Evolutionary conservation across 1,139 yeast genomes (phyloP), one percentile per base, ranked within the genome.

Genomic region (Hemisphaericaspora lyxosophila): DNA sequence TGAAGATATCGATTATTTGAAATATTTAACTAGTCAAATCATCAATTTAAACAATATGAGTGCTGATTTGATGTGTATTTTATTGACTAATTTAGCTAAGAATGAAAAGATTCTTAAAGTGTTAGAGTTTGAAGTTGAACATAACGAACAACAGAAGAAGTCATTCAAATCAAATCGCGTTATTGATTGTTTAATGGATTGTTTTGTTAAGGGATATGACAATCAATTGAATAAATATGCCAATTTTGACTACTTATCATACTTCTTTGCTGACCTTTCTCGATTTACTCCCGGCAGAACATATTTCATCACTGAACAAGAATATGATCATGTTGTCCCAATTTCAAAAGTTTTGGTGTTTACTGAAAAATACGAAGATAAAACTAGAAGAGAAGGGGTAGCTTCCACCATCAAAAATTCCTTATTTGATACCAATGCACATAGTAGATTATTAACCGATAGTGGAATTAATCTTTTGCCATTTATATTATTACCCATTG

Each of bases 361-460:
- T 62, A 86, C 96, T 2, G 95, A 86, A 54, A 80, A 82, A 52
- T 81, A 81, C 51, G 90, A 83, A 48, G 74, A 87, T 15, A 81
- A 80, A 51, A 78, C 80, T 25, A 80, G 97, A 67, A 77, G 97
- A 60, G 90, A 85, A 58, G 97, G 96, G 53, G 92, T 88, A 35
- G 95, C 96, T 1, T 85, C 95, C 2, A 86, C 96, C 4, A 85
- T 92, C 49, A 92, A 92, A 57, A 92, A 92, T 62, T 78, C 94
- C 0, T 67, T 90, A 36, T 92, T 92, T 55, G 96, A 90, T 55
- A 71, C 87, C 3, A 76, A 81, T 31, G 64, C 77, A 30, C 97
- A 92, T 54, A 64, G 66, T 51, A 61, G 59, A 26, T 67, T 92
- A 34, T 61, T 88, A 26, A 67, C 62, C 9, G 83, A 85, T 50